A percentile compares a stretch with the other conserved stretches of the same genome.
Conservation (phyloP, 1,284 basidiomycete species). For the Pascua guehoae region DNA sequence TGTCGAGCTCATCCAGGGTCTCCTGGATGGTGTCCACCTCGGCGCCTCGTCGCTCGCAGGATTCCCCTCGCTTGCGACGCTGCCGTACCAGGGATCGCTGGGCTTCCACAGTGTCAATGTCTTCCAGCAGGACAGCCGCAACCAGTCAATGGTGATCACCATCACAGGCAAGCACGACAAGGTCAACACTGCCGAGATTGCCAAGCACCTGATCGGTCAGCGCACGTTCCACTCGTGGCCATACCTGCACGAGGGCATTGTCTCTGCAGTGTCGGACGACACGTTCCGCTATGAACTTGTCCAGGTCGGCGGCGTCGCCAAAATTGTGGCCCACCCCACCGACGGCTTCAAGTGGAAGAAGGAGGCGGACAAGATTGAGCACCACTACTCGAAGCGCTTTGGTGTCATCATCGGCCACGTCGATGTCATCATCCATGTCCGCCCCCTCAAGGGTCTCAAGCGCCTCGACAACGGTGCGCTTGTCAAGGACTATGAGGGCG, state of each 20-base stretch:
- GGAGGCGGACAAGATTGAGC: conserved; percentile 75
- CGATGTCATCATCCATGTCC: conserved; percentile 75
- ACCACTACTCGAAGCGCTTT: conserved; percentile 80
- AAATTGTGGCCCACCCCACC: conserved; percentile 68
- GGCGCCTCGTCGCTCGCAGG: conserved; percentile 86
- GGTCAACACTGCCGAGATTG: conserved; percentile 66
- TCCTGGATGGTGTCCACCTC: conserved; percentile 83
- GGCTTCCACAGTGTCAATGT: conserved; percentile 89
- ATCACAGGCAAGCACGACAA: conserved; percentile 72
- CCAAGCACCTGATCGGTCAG: conserved; percentile 68
- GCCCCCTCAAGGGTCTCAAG: conserved; percentile 84
- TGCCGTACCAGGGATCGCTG: conserved; percentile 72
- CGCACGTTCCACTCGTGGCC: conserved; percentile 87
- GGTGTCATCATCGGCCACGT: conserved; percentile 81
- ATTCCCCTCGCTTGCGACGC: conserved; percentile 89
- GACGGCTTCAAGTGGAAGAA: conserved; percentile 66
- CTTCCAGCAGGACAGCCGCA: conserved; percentile 82
- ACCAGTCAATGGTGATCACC: conserved; percentile 88
- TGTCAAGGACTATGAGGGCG: conserved; percentile 87
- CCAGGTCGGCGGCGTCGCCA: conserved; percentile 55
- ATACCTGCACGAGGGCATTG: conserved; percentile 86
- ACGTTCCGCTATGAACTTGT: conserved; percentile 79
- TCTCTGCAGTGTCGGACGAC: conserved; percentile 81
- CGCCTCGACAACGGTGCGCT: conserved; percentile 83
- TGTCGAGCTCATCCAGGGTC: conserved; percentile 76